A percentile compares a stretch with the other conserved stretches of the same genome.
Evolutionary conservation across 768 basidiomycete genomes (phyloP).

Genomic region (Pleurotus sapidus): DNA sequence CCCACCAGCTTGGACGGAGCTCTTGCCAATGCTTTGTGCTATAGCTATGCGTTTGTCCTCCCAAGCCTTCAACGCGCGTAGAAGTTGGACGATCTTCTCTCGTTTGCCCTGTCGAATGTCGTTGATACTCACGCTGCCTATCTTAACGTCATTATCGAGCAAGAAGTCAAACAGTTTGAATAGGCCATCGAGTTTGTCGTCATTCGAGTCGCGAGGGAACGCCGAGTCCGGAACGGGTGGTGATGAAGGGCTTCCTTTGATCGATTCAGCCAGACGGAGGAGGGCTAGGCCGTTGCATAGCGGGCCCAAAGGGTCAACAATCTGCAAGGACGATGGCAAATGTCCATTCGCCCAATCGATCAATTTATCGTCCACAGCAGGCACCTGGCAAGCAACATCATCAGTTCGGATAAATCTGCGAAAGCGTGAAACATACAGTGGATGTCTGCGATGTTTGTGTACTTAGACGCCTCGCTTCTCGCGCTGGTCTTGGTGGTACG

Average conservation of each 20-base stretch:
- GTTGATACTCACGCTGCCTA: slow-evolving; percentile 91
- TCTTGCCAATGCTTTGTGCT: slow-evolving; percentile 47
- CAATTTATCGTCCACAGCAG: slow-evolving; percentile 45
- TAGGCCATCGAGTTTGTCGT: slow-evolving; percentile 84
- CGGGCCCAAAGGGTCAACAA: slow-evolving; percentile 41
- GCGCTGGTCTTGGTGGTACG: slow-evolving; percentile 64
- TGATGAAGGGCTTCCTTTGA: slow-evolving; percentile 61
- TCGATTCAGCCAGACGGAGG: slow-evolving; percentile 81
- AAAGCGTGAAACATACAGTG: slow-evolving; percentile 11
- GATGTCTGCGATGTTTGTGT: slow-evolving; percentile 26
- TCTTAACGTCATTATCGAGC: slow-evolving; percentile 87
- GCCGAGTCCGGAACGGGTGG: slow-evolving; percentile 78
- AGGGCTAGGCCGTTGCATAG: slow-evolving; percentile 73
- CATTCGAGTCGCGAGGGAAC: slow-evolving; percentile 64
- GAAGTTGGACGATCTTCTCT: slow-evolving; percentile 76
- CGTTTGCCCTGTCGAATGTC: slow-evolving; percentile 83
- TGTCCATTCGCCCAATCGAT: slow-evolving; percentile 89
- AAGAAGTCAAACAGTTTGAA: slow-evolving; percentile 91
- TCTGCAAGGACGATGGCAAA: slow-evolving; percentile 62
- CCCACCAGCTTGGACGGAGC: slow-evolving; percentile 29
- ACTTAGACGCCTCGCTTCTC: slow-evolving; percentile 53
- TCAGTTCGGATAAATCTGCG: slow-evolving; percentile 2
- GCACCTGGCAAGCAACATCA: slow-evolving; percentile 14
- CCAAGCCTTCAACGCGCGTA: slow-evolving; percentile 76
- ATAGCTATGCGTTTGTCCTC: slow-evolving; percentile 70